Evolutionary conservation across 768 basidiomycete species (phyloP).

Genomic region (Nidularia pulvinata): DNA sequence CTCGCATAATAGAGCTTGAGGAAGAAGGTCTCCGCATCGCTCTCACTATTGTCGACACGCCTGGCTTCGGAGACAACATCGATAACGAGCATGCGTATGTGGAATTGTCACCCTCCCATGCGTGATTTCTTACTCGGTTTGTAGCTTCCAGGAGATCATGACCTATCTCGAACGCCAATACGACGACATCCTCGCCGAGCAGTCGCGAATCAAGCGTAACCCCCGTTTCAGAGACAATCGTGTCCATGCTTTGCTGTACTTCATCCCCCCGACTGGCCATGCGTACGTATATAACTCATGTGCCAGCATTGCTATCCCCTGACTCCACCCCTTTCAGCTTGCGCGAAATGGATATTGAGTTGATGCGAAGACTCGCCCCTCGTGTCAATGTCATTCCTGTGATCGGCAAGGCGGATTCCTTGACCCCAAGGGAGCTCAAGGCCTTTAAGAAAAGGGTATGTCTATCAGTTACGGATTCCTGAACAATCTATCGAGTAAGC

Average conservation of each 20-base stretch:
- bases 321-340: constrained; percentile 38
- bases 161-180: constrained; percentile 90
- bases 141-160: constrained; percentile 86
- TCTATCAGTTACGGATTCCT: not conserved
- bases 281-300: constrained; percentile 60
- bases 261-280: constrained; percentile 88
- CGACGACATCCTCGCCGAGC: constrained; percentile 86
- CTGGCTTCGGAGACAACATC: constrained; percentile 90
- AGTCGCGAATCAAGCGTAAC: constrained; percentile 92
- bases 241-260: constrained; percentile 87
- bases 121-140: constrained; percentile 4
- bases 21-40: constrained; percentile 92
- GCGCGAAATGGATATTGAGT: constrained; percentile 90
- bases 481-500: not conserved
- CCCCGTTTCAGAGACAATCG: constrained; percentile 90
- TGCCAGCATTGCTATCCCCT: not conserved
- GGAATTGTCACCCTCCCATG: constrained; percentile 6
- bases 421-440: constrained; percentile 78
- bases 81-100: constrained; percentile 88
- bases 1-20: constrained; percentile 66
- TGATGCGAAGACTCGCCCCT: constrained; percentile 88
- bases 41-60: constrained; percentile 90
- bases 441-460: constrained; percentile 82
- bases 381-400: constrained; percentile 95
- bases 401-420: constrained; percentile 85